Evolutionary conservation across 345 rosid genomes (phyloP), one percentile per base, ranked within the genome.

Genomic region (Lepidium africanum): DNA sequence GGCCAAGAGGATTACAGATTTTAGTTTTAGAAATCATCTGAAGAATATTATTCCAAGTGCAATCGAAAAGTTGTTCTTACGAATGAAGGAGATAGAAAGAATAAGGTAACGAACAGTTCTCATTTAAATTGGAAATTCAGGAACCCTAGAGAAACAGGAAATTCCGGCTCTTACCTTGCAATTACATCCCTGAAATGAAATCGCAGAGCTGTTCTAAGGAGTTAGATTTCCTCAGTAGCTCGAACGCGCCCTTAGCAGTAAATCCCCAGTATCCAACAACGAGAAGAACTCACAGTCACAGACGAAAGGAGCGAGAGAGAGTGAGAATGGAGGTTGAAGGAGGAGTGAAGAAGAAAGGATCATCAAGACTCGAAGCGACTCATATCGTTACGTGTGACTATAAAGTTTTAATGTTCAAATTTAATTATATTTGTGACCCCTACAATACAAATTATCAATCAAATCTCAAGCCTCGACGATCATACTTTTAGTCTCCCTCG

Each of bases 151-250:
- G 19, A 48, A 33, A 48, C 15, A 19, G 25, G 32, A 59, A 43
- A 68, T 15, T 32, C 0, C 1, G 17, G 56, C 27, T 9, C 23
- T 30, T 59, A 59, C 74, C 38, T 60, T 41, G 45, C 1, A 27
- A 45, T 6, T 60, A 30, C 37, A 60, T 71, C 59, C 23, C 67
- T 15, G 59, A 19, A 69, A 51, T n/a, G 37, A 59, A 42, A 70
- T 50, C 37, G 50, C 43, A 40, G 67, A 49, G 60, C 6, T 16
- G 12, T 59, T 39, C 23, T 30, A 9, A 47, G 30, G 14, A 27
- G 57, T 23, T 21, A 2, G 11, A 43, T 7, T 42, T n/a, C 23
- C 16, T 33, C 43, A 33, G 6, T 36, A 16, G 65, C 30, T 68
- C 27, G 13, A 56, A 55, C 45, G 45, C 54, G 43, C 0, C 3